Base-by-base conservation (phyloP, 768 basidiomycete genomes). In the Fomitopsis serialis region DNA sequence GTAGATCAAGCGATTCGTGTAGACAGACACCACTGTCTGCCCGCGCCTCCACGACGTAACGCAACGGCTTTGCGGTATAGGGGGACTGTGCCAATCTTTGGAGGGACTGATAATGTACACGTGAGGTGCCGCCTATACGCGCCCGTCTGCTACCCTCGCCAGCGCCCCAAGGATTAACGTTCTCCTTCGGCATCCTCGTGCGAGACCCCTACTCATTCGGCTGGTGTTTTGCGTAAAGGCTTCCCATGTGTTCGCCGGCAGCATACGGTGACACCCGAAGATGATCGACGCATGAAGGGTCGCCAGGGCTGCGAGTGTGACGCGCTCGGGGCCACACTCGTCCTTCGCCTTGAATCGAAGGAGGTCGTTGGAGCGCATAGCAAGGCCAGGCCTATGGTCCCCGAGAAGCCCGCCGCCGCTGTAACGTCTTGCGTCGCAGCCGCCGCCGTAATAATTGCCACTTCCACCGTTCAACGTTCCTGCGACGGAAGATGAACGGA, bases 361-460 rank as follows among this genome's bases (percentile, higher is more conserved):
- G 6, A 7, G 37, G 8, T 15, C 37, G 37, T 15, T 40, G 37
- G 37, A 7, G 37, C 37, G 6, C 37, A 19, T 15, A 5, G 15
- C 4, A 7, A 15, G 37, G 4, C 19, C 37, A 40, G 37, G 37
- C 37, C 5, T 40, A 17, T 17, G 29, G 11, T 11, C 29, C 25
- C 44, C 25, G 44, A 45, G 44, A 23, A 11, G 23, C 44, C 44
- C 44, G 12, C 23, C 21, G 25, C 13, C 48, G 32, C 48, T 19
- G 27, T 2, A 59, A 25, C 29, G 59, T 54, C 24, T 43, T 36
- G 27, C 62, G 55, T 24, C 53, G 27, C 2, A 60, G 34, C 21
- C 62, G 55, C 24, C 47, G 25, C 36, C 62, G 57, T 21, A 63
- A 40, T 56, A 55, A 44, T 17, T 50, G 45, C 62, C 62, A 63